These are phyloP conservation scores for Cercospora nicotianae DNA, from an alignment of 2,329 filamentous ascomycete species.

Conservation along the genomic window DNA sequence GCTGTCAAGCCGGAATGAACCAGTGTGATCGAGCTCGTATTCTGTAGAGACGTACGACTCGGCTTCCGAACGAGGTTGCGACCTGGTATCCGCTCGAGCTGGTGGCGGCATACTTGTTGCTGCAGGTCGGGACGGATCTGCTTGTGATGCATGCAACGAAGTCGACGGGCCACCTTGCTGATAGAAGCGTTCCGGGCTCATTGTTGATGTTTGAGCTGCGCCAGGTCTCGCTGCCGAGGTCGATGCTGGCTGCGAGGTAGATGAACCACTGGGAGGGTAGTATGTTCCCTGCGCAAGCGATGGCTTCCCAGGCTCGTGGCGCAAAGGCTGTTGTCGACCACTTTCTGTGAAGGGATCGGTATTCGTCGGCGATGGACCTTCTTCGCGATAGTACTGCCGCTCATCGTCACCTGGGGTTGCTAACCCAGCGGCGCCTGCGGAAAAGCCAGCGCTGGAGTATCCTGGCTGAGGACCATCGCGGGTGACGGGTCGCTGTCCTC, in stretches of 20 bases:
- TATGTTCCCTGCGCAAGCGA: conserved; percentile 25
- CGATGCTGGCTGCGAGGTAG: conserved; percentile 15
- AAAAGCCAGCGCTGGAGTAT: conserved; percentile 31
- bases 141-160: conserved; percentile 35
- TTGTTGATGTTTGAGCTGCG: conserved; percentile 15
- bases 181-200: conserved; percentile 42
- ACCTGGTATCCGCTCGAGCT: conserved; percentile 24
- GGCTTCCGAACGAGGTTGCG: conserved; percentile 29
- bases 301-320: conserved; percentile 41
- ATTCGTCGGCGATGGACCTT: conserved; percentile 56
- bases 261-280: conserved; percentile 19
- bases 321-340: conserved; percentile 39
- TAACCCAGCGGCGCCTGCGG: conserved; percentile 30
- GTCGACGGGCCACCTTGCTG: conserved; percentile 45
- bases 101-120: conserved; percentile 40
- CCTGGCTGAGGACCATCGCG: conserved; percentile 38
- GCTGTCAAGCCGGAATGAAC: conserved; percentile 61
- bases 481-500: conserved; percentile 36
- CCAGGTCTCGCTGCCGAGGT: conserved; percentile 18
- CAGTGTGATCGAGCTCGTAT: conserved; percentile 64
- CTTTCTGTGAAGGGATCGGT: conserved; percentile 64
- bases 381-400: conserved; percentile 53
- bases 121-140: conserved; percentile 21
- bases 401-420: conserved; percentile 40
- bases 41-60: conserved; percentile 57